Evolutionary conservation across 805 yeast genomes (phyloP).

Genomic region (Yamadazyma kitorensis): DNA sequence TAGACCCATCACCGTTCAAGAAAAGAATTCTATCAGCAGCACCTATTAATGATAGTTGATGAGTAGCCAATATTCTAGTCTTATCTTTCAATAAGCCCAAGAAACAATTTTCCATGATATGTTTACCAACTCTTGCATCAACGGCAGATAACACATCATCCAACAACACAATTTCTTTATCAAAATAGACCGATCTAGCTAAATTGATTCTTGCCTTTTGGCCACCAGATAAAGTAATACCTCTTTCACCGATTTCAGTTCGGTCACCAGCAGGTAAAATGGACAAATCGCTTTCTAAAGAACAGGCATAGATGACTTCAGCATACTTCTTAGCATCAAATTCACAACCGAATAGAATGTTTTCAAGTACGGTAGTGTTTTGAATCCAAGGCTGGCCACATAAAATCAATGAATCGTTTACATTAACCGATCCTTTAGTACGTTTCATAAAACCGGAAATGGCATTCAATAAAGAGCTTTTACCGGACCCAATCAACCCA

Average conservation of each 20-base stretch:
- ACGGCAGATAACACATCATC: slow-evolving; percentile 38
- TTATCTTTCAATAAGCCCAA: slow-evolving; percentile 23
- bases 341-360: slow-evolving; percentile 28
- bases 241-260: slow-evolving; percentile 37
- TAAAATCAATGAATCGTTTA: slow-evolving; percentile 25
- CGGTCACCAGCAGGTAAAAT: slow-evolving; percentile 32
- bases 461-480: slow-evolving; percentile 35
- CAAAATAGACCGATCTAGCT: slow-evolving; percentile 33
- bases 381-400: slow-evolving; percentile 37
- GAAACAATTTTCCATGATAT: slow-evolving; percentile 30
- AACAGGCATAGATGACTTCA: slow-evolving; percentile 25
- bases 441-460: slow-evolving; percentile 37
- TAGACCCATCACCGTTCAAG: slow-evolving; percentile 29
- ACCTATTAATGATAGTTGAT: slow-evolving; percentile 31
- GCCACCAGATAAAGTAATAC: slow-evolving; percentile 37
- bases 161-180: slow-evolving; percentile 27
- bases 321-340: slow-evolving; percentile 23
- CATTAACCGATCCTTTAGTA: slow-evolving; percentile 24
- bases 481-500: slow-evolving; percentile 37
- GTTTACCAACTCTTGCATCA: slow-evolving; percentile 37
- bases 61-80: slow-evolving; percentile 36
- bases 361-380: slow-evolving; percentile 30
- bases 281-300: slow-evolving; percentile 28
- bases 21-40: slow-evolving; percentile 29
- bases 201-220: slow-evolving; percentile 35